Evolutionary conservation across 2,329 filamentous ascomycete species (phyloP), one percentile per base, ranked within the genome.

Genomic region (Alternaria burnsii): DNA sequence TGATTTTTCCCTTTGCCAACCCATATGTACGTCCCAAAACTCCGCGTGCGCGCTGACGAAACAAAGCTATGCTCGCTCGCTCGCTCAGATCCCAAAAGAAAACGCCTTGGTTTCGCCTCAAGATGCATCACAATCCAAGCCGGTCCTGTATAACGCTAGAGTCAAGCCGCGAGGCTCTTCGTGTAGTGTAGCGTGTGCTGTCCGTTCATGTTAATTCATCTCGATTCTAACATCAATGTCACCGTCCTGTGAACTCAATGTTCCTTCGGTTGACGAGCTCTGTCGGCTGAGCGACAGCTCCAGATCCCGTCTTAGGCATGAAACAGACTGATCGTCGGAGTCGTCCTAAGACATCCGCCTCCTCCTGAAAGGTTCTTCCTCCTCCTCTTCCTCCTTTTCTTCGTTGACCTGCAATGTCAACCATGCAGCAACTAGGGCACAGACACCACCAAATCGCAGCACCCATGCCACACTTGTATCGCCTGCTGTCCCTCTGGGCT

Each of bases 401-500:
- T 94, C 91, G 40, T 85, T 82, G 36, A 95, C 88, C 59, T 85
- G 83, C 52, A 85, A 82, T 11, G 92, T 89, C 73, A 94, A 86
- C 68, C 86, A 92, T 5, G 91, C 92, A 6, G 94, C 91, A 3
- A 90, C 81, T 48, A 97, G 77, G 1, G 93, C 92, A 63, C 91
- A 91, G 43, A 91, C 79, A 2, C 94, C 94, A 1, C 93, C 94
- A 56, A 96, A 89, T 20, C 94, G 88, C 70, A 98, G 82, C 42
- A 97, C 93, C 82, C 94, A 92, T 16, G 90, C 89, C 51, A 97
- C 92, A 76, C 92, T 96, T 66, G 91, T 88, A 79, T 98, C 94
- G 34, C 93, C 94, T 0, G 92, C 90, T 5, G 86, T 87, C 5
- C 93, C 94, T 64, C 94, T 86, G 0, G 92, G 93, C 78, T 97